phyloP scores from a whole-genome alignment of 23 red algal genomes.

The Gracilaria gracilis region DNA sequence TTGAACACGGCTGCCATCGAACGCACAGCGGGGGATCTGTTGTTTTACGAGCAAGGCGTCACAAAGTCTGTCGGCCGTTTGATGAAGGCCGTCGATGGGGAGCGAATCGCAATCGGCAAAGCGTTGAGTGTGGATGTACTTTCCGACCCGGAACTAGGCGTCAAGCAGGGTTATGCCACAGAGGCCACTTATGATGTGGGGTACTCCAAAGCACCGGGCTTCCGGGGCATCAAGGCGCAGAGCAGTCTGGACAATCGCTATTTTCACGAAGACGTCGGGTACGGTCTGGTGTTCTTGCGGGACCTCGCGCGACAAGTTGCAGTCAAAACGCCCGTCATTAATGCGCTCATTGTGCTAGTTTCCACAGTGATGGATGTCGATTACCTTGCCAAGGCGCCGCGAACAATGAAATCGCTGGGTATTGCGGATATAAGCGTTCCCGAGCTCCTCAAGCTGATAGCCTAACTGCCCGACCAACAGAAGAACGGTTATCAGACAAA shows the following conservation, averaged over 20 bases:
- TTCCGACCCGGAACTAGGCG: neutral
- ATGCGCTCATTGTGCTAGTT: neutral
- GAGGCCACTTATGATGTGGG: neutral
- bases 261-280: conserved; percentile 36
- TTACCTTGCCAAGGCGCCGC: neutral
- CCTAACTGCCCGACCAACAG: no score
- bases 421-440: neutral
- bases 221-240: conserved; percentile 31
- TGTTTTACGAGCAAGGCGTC: conserved; percentile 38
- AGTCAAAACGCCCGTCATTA: conserved; percentile 3
- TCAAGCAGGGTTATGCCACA: conserved; percentile 10
- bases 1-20: conserved; percentile 22
- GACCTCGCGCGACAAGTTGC: neutral
- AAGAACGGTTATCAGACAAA: no score
- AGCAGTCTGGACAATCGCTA: conserved; percentile 43
- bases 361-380: conserved; percentile 9
- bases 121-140: neutral
- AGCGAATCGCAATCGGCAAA: conserved; percentile 4
- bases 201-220: conserved; percentile 17
- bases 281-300: conserved; percentile 8
- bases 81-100: conserved; percentile 23
- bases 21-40: neutral
- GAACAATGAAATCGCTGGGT: conserved; percentile 25
- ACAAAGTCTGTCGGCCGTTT: neutral
- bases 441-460: neutral